phyloP scores from a whole-genome alignment of 805 yeast species.

The Metschnikowia chrysomelidarum region DNA sequence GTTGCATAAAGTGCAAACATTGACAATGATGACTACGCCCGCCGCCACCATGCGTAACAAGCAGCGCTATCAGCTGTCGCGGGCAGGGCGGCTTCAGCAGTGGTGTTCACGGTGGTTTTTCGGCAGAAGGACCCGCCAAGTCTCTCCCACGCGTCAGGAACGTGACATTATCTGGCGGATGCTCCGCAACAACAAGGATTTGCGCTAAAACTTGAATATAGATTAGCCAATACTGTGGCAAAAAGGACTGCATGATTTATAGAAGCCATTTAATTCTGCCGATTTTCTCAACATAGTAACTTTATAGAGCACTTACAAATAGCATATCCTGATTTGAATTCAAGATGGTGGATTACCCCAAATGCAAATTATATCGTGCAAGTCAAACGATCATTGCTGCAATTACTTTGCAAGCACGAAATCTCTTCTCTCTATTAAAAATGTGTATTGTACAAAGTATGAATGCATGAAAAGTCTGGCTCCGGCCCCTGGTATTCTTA shows the following conservation, averaged over 20 bases:
- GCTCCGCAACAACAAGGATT: slow-evolving; percentile 36
- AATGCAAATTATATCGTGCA: no score
- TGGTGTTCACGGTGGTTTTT: slow-evolving; percentile 23
- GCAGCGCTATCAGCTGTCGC: slow-evolving; percentile 6
- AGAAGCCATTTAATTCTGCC: no score
- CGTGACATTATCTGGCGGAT: slow-evolving; percentile 43
- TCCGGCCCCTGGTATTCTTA: slow-evolving; percentile 3
- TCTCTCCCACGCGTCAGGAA: slow-evolving; percentile 36
- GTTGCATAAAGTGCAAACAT: slow-evolving; percentile 58
- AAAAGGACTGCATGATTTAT: no score
- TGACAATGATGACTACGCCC: slow-evolving; percentile 52
- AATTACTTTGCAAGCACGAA: no score
- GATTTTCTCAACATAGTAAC: no score
- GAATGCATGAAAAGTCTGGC: slow-evolving; percentile 3
- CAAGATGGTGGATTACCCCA: no score
- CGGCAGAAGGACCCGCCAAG: slow-evolving; percentile 27
- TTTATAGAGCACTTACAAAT: no score
- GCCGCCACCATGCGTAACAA: slow-evolving; percentile 9
- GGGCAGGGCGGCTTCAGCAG: slow-evolving; percentile 7
- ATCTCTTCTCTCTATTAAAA: no score
- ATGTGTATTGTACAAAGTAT: slow-evolving; percentile 11
- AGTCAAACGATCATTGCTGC: no score
- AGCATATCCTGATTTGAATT: no score
- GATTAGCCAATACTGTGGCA: no score
- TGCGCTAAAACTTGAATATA: slow-evolving; percentile 8